Percentiles rank a stretch among this genome's conserved stretches.
These are phyloP conservation scores for Pneumocystis sp. DNA, from an alignment of 1,139 yeast species.

Conservation along the genomic window DNA sequence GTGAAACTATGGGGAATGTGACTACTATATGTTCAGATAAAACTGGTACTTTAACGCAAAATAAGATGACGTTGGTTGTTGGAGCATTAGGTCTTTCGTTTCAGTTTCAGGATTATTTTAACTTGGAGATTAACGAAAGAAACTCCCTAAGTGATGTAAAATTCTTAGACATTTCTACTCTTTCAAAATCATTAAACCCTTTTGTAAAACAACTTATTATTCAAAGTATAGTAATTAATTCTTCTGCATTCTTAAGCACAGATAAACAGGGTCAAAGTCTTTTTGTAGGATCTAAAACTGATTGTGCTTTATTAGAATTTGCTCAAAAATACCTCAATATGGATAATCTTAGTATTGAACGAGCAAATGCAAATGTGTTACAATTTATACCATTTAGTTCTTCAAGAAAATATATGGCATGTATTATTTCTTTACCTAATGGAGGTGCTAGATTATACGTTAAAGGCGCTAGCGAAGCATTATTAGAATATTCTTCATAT, in stretches of 20 bases:
- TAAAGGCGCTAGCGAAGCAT: constrained; percentile 91
- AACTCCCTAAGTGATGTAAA: not conserved
- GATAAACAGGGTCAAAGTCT: constrained; percentile 35
- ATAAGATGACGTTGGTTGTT: constrained; percentile 35
- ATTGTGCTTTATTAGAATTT: constrained; percentile 65
- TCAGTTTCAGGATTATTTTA: not conserved
- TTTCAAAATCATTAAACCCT: not conserved
- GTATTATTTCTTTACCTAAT: constrained; percentile 37
- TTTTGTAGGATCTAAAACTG: constrained; percentile 85
- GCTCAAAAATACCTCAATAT: constrained; percentile 43
- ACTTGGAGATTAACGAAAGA: not conserved
- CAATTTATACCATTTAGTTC: constrained; percentile 87
- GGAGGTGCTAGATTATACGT: constrained; percentile 47
- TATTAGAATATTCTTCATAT: constrained; percentile 42
- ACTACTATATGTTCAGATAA: constrained; percentile 94
- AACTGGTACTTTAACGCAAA: constrained; percentile 92
- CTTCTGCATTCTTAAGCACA: constrained; percentile 54
- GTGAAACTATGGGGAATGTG: constrained; percentile 99
- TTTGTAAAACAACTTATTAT: constrained; percentile 30
- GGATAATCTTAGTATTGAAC: constrained; percentile 31
- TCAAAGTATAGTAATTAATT: constrained; percentile 58
- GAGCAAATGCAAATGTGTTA: constrained; percentile 33
- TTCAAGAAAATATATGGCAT: constrained; percentile 81
- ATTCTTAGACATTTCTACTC: not conserved
- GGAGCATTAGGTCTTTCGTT: not conserved